Conservation (phyloP, 371 early-diverging fungal species). For the Lichtheimia ornata region DNA sequence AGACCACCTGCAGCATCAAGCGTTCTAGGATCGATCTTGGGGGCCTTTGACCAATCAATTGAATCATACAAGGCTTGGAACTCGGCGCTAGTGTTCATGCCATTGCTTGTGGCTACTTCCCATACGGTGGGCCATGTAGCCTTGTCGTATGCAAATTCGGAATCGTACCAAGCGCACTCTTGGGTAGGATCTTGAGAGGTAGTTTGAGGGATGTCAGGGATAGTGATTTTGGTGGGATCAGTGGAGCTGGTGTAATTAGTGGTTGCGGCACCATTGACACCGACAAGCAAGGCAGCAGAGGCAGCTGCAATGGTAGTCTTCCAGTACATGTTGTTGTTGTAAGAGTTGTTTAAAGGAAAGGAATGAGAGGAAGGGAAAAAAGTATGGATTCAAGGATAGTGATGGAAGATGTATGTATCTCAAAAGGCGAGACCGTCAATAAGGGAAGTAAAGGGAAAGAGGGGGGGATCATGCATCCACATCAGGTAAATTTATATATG, state of each 20-base stretch:
- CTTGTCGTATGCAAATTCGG: conserved; percentile 13
- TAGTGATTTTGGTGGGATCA: conserved; percentile 28
- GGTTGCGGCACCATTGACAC: conserved; percentile 19
- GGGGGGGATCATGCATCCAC: not conserved
- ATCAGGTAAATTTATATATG: not conserved
- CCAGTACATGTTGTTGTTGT: conserved; percentile 5
- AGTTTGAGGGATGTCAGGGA: conserved; percentile 47
- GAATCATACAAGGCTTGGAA: conserved; percentile 29
- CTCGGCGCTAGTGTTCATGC: conserved; percentile 33
- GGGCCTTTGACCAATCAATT: conserved; percentile 48
- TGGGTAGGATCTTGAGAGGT: conserved; percentile 21
- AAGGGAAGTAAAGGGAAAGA: conserved; percentile 9
- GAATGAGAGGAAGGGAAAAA: conserved; percentile 9
- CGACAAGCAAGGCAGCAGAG: conserved; percentile 3
- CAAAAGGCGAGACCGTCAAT: not conserved
- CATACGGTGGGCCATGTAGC: conserved; percentile 29
- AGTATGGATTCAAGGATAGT: conserved; percentile 8
- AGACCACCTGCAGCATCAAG: conserved; percentile 19
- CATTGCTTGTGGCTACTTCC: conserved; percentile 33
- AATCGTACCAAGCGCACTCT: conserved; percentile 23
- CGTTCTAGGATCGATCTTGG: conserved; percentile 30
- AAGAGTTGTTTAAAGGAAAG: not conserved
- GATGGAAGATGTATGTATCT: not conserved
- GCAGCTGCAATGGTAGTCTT: conserved; percentile 17
- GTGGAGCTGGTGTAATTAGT: conserved; percentile 25